phyloP scores from a whole-genome alignment of 495 filamentous ascomycete genomes.

The Xylaria nigripes region DNA sequence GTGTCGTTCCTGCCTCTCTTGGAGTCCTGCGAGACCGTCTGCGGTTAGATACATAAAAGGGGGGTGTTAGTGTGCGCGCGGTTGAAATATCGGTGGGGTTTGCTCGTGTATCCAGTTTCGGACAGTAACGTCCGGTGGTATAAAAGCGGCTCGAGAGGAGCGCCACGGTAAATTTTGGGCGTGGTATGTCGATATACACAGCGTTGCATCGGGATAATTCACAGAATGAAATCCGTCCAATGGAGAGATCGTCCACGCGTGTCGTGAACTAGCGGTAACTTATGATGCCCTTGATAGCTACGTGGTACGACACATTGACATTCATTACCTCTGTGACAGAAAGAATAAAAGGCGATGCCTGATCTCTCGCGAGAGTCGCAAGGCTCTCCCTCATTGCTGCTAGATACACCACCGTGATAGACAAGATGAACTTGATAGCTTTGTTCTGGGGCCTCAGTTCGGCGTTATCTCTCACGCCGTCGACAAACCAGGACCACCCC shows the following conservation, averaged over 20 bases:
- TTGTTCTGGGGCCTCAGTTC: not conserved
- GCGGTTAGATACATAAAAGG: constrained; percentile 1
- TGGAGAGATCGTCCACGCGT: not conserved
- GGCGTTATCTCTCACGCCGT: not conserved
- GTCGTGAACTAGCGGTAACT: no score
- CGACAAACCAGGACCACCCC: not conserved
- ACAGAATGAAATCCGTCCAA: not conserved
- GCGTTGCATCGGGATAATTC: not conserved
- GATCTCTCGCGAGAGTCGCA: not conserved
- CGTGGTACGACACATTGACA: no score
- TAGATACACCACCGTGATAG: not conserved
- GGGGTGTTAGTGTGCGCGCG: not conserved
- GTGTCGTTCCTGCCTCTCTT: constrained; percentile 14
- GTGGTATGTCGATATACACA: not conserved
- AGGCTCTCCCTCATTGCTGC: not conserved
- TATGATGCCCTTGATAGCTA: no score
- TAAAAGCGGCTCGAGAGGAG: not conserved
- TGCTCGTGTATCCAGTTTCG: no score
- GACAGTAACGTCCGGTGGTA: no score
- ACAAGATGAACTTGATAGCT: not conserved
- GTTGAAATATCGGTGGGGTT: no score
- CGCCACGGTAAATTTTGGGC: not conserved
- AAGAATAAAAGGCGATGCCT: not conserved
- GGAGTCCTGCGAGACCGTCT: constrained; percentile 16
- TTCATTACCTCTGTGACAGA: not conserved